phyloP scores from a whole-genome alignment of 129 eudicot genomes.

The Artemisia argyi region DNA sequence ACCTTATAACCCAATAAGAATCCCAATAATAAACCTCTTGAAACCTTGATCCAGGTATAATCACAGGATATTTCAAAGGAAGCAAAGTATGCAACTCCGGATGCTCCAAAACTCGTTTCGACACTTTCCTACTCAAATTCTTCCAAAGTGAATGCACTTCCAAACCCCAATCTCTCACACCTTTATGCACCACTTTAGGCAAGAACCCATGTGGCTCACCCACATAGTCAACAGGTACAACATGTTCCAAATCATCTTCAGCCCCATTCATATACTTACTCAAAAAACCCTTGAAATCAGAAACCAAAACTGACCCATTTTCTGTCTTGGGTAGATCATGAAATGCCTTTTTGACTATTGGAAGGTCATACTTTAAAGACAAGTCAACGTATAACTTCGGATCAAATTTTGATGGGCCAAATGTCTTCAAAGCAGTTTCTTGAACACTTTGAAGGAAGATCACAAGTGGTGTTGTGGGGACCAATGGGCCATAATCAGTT shows the following conservation, averaged over 20 bases:
- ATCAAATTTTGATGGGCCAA: constrained; percentile 63
- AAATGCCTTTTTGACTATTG: constrained; percentile 48
- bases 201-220: constrained; percentile 67
- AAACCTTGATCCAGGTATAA: constrained; percentile 94
- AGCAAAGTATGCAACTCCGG: constrained; percentile 75
- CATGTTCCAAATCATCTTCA: constrained; percentile 61
- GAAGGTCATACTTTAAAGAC: constrained; percentile 59
- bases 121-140: constrained; percentile 79
- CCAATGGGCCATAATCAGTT: constrained; percentile 52
- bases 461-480: constrained; percentile 73
- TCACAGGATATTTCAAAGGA: constrained; percentile 64
- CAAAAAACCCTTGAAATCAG: constrained; percentile 49
- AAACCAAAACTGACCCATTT: constrained; percentile 52
- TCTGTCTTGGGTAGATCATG: constrained; percentile 33
- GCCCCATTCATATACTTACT: constrained; percentile 45
- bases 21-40: constrained; percentile 98
- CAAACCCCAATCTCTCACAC: constrained; percentile 70
- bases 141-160: constrained; percentile 88
- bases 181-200: constrained; percentile 59
- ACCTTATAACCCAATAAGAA: constrained; percentile 94
- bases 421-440: constrained; percentile 60
- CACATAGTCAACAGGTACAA: constrained; percentile 70
- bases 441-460: constrained; percentile 60
- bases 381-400: constrained; percentile 77
- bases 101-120: constrained; percentile 46